Percentiles rank a stretch among this genome's conserved stretches.
phyloP scores from a whole-genome alignment of 2,329 filamentous ascomycete genomes.

The Drechslerella stenobrocha region DNA sequence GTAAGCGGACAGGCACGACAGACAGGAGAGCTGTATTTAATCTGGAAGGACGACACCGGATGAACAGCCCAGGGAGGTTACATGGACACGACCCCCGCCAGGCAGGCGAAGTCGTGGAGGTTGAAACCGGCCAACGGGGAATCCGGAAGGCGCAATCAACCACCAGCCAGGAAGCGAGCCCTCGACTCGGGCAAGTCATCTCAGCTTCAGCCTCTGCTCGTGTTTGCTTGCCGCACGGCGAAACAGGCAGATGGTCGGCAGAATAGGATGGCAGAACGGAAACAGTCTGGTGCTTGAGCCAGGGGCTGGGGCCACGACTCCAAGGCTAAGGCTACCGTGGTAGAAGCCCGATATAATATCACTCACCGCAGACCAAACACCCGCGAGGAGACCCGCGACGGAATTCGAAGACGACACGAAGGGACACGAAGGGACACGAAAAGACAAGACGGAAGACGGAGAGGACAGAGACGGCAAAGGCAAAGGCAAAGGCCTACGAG shows the following conservation, averaged over 20 bases:
- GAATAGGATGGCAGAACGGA: conserved; percentile 18
- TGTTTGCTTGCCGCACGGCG: conserved; percentile 7
- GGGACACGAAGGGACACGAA: too few relatives aligned
- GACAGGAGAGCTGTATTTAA: background rate
- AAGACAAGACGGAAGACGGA: too few relatives aligned
- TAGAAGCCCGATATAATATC: too few relatives aligned
- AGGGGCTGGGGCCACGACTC: too few relatives aligned
- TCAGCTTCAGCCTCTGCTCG: conserved; percentile 3
- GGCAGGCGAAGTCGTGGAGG: too few relatives aligned
- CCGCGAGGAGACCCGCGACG: background rate
- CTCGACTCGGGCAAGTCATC: too few relatives aligned
- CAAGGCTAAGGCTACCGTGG: too few relatives aligned
- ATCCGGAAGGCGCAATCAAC: conserved; percentile 11
- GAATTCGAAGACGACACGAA: conserved; percentile 1
- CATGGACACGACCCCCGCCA: too few relatives aligned
- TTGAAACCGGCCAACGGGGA: conserved; percentile 9
- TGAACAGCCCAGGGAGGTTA: too few relatives aligned
- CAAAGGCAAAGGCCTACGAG: background rate
- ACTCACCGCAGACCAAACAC: background rate
- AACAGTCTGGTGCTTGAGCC: background rate
- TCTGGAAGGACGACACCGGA: too few relatives aligned
- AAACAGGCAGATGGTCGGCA: conserved; percentile 18
- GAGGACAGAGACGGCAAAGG: background rate
- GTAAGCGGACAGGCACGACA: conserved; percentile 19
- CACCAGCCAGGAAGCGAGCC: conserved; percentile 4